phyloP scores from a whole-genome alignment of 108 stramenopile species.

The Schizochytrium sp. region DNA sequence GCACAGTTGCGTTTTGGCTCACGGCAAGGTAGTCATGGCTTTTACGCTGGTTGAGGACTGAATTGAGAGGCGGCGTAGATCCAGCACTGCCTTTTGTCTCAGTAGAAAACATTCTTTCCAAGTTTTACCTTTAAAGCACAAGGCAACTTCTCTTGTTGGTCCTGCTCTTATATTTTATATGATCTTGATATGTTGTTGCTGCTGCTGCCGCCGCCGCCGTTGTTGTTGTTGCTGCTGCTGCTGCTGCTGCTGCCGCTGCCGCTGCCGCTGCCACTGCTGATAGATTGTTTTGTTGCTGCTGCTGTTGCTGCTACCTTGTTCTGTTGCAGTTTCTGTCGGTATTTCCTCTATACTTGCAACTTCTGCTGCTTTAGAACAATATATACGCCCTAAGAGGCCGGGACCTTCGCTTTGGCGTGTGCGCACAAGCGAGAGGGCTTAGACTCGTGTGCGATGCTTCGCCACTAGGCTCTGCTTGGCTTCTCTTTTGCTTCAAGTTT shows the following conservation, averaged over 20 bases:
- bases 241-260: neutral
- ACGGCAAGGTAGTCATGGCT: conserved; percentile 42
- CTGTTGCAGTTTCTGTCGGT: neutral
- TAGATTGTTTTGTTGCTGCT: neutral
- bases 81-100: neutral
- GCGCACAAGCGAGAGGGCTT: too few species aligned
- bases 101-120: neutral
- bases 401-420: too few species aligned
- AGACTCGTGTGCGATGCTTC: too few species aligned
- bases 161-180: too few species aligned
- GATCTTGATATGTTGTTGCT: neutral
- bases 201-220: neutral
- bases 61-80: neutral
- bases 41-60: conserved; percentile 37
- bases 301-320: neutral
- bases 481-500: too few species aligned
- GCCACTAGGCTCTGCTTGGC: too few species aligned
- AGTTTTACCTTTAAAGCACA: too few species aligned
- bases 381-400: too few species aligned
- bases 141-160: too few species aligned
- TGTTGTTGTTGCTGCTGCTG: neutral
- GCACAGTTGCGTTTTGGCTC: conserved; percentile 35
- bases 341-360: too few species aligned
- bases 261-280: neutral
- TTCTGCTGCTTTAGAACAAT: too few species aligned